These are phyloP conservation scores for Stagonosporopsis chrysanthemi DNA, from an alignment of 2,329 filamentous ascomycete genomes.

Conservation along the genomic window DNA sequence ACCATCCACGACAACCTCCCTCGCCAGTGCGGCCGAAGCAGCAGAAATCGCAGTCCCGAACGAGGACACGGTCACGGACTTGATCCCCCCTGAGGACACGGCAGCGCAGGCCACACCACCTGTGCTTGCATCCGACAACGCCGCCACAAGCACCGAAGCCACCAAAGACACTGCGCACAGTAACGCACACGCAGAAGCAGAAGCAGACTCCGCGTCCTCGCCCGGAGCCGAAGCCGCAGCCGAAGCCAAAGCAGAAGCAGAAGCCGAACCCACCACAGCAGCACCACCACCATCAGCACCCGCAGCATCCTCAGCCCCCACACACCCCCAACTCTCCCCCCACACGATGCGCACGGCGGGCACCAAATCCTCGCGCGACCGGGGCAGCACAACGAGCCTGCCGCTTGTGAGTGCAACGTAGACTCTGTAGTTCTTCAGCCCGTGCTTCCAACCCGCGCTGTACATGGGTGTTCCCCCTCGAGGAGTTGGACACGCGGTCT, in stretches of 20 bases:
- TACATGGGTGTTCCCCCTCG: no score
- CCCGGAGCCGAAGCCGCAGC: slow-evolving; percentile 23
- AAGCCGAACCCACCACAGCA: slow-evolving; percentile 10
- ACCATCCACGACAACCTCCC: slow-evolving; percentile 12
- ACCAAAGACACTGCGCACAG: slow-evolving; percentile 8
- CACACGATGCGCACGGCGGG: slow-evolving; percentile 42
- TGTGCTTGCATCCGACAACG: not conserved
- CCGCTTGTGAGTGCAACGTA: slow-evolving; percentile 42
- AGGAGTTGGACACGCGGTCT: no score
- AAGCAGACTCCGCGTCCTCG: not conserved
- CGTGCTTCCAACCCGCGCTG: no score
- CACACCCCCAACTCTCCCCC: slow-evolving; percentile 24
- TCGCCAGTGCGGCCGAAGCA: slow-evolving; percentile 8
- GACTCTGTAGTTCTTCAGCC: no score
- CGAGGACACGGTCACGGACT: slow-evolving; percentile 18
- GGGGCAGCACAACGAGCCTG: slow-evolving; percentile 30
- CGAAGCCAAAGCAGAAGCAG: no score
- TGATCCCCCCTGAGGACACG: slow-evolving; percentile 22
- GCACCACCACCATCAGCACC: not conserved
- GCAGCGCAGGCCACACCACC: slow-evolving; percentile 1
- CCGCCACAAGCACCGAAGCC: slow-evolving; percentile 20
- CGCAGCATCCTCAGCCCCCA: slow-evolving; percentile 11
- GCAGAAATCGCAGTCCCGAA: slow-evolving; percentile 33
- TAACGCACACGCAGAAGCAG: slow-evolving; percentile 14
- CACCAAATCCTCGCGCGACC: slow-evolving; percentile 20